Conservation (phyloP, 2,329 filamentous ascomycete species). For the Capronia coronata region DNA sequence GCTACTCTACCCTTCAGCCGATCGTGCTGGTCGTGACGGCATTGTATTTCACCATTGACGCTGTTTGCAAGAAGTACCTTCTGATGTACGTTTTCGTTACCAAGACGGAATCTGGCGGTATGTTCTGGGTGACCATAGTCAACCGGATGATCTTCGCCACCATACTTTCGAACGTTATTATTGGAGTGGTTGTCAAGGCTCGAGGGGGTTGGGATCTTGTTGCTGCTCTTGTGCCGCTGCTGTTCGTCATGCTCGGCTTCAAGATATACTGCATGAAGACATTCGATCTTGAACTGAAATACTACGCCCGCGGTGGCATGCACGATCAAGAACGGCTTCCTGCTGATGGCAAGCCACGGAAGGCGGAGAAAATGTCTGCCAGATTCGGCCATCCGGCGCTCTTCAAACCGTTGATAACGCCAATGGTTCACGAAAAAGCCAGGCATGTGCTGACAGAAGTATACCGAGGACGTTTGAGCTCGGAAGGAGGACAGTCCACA, state of each 20-base stretch:
- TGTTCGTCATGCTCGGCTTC: constrained; percentile 72
- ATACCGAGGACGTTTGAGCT: constrained; percentile 74
- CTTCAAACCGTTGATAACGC: constrained; percentile 81
- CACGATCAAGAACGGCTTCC: constrained; percentile 36
- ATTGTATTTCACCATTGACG: constrained; percentile 81
- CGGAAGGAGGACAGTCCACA: constrained; percentile 50
- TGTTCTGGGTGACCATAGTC: constrained; percentile 85
- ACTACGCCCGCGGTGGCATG: constrained; percentile 63
- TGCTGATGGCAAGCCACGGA: constrained; percentile 11
- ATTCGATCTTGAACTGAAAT: constrained; percentile 76
- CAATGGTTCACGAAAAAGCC: constrained; percentile 89
- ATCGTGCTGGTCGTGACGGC: constrained; percentile 79
- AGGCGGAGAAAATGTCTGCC: constrained; percentile 53
- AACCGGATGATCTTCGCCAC: constrained; percentile 85
- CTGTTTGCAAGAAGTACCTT: constrained; percentile 89
- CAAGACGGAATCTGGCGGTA: constrained; percentile 90
- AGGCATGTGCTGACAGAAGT: constrained; percentile 80
- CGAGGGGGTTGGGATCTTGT: constrained; percentile 62
- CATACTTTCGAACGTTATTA: constrained; percentile 70
- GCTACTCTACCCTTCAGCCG: constrained; percentile 78
- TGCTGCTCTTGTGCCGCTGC: constrained; percentile 64
- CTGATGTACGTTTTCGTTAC: constrained; percentile 92
- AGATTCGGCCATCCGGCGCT: constrained; percentile 84
- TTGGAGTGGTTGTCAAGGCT: constrained; percentile 68
- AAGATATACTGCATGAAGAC: constrained; percentile 72